These are phyloP conservation scores for Ganoderma meredithae DNA, from an alignment of 1,284 basidiomycete genomes.

Conservation along the genomic window DNA sequence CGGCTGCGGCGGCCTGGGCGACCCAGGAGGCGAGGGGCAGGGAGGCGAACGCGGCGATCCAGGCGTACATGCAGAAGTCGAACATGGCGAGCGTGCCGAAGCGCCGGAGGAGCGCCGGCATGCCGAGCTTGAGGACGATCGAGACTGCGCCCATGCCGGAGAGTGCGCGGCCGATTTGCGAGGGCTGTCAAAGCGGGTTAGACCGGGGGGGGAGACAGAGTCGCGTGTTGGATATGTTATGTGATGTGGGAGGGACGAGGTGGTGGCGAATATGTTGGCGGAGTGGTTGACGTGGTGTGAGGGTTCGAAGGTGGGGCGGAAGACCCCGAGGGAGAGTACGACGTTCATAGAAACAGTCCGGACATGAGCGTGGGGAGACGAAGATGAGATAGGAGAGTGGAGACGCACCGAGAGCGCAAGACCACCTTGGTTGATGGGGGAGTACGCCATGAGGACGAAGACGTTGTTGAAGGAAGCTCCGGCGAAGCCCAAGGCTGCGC, in stretches of 20 bases:
- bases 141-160: slow-evolving; percentile 49
- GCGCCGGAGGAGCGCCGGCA: slow-evolving; percentile 45
- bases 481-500: slow-evolving; percentile 63
- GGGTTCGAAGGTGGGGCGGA: background rate
- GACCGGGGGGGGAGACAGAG: background rate
- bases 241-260: slow-evolving; percentile 6
- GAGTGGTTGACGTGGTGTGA: background rate
- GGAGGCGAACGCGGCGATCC: slow-evolving; percentile 45
- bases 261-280: too few species aligned
- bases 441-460: slow-evolving; percentile 72
- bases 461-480: slow-evolving; percentile 65
- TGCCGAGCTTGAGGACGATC: slow-evolving; percentile 46
- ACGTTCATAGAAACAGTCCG: background rate
- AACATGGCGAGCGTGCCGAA: slow-evolving; percentile 44
- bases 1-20: slow-evolving; percentile 25
- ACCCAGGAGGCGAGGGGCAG: slow-evolving; percentile 44
- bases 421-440: slow-evolving; percentile 62
- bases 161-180: slow-evolving; percentile 68
- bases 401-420: slow-evolving; percentile 60
- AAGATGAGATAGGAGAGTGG: background rate
- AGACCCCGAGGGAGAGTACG: background rate
- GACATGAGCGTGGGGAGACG: background rate
- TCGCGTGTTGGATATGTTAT: background rate
- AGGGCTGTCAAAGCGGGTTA: slow-evolving; percentile 48
- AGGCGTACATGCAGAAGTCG: slow-evolving; percentile 43